Percentiles rank a stretch among this genome's conserved stretches.
phyloP scores from a whole-genome alignment of 2,329 filamentous ascomycete genomes.

The Pseudogymnoascus sp. region DNA sequence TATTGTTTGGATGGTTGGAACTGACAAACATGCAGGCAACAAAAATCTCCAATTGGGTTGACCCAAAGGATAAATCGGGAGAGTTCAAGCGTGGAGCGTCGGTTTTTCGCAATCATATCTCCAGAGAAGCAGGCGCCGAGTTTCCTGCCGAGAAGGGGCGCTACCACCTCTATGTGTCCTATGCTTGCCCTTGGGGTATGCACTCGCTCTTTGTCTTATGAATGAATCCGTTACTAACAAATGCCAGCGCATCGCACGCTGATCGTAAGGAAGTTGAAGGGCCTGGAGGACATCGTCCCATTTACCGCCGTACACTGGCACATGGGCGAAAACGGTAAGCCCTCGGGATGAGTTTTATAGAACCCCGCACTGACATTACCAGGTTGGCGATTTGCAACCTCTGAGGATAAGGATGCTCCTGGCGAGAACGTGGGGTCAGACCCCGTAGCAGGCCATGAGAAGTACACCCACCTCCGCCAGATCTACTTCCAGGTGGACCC shows the following conservation, averaged over 20 bases:
- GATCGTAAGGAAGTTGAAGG: conserved; percentile 85
- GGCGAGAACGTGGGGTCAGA: conserved; percentile 60
- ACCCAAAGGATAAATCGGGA: conserved; percentile 68
- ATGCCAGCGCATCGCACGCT: conserved; percentile 63
- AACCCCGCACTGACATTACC: background rate
- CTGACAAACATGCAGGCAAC: conserved; percentile 20
- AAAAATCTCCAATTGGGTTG: conserved; percentile 79
- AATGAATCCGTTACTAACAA: background rate
- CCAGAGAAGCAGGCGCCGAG: conserved; percentile 52
- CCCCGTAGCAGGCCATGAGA: conserved; percentile 53
- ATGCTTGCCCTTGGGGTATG: conserved; percentile 54
- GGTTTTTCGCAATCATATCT: conserved; percentile 67
- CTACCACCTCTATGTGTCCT: conserved; percentile 84
- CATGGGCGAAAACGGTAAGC: conserved; percentile 50
- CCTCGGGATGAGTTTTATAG: background rate
- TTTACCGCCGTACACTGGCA: conserved; percentile 46
- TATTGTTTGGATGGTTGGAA: background rate
- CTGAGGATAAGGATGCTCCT: conserved; percentile 49
- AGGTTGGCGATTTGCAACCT: conserved; percentile 59
- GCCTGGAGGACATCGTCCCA: conserved; percentile 75
- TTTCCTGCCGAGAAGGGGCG: conserved; percentile 75
- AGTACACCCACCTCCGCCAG: conserved; percentile 44
- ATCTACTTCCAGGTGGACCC: conserved; percentile 62
- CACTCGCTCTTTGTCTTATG: conserved; percentile 9
- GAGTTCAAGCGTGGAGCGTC: conserved; percentile 89